Base-by-base conservation (phyloP, 139 green algal genomes). In the Coccomyxa sp. region DNA sequence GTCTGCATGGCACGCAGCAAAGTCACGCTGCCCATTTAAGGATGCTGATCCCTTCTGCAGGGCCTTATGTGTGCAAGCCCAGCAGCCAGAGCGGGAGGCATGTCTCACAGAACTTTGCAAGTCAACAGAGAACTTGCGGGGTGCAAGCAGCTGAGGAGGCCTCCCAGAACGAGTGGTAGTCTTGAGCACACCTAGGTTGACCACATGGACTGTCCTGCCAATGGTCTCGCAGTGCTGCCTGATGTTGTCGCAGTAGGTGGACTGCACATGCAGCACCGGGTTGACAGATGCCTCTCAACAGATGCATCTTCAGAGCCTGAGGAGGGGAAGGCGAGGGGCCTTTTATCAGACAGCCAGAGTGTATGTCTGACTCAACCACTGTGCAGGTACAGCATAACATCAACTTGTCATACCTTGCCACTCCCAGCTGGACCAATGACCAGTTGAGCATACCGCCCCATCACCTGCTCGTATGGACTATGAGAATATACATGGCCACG, bases 371-470 rank as follows among this genome's bases (percentile, higher is more conserved):
- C 50, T 31, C 4, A 4, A 7, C 4, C 22, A 7, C 5, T 64
- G 27, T 6, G 44, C 14, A 10, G 14, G 44, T 58, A 27, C 44
- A 58, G 14, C 10, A 58, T 10, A 31, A 22, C 22, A 10, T 64
- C 50, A 64, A 37, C 4, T 0, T 22, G 27, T 70, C 5, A 34
- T 71, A 96, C 95, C 91, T 99, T 99, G 41, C 97, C 97, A 54
- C 91, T 93, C 8, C 97, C 97, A 0, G 97, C 97, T 8, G 97
- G 97, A 0, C 97, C 97, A 29, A 99, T 95, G 0, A 99, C 97
- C 18, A 99, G 85, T 87, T 99, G 97, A 8, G 92, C 94, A 79
- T 95, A 98, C 1, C 75, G 50, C 37, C 78, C 78, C 78, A 82
- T 82, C 29, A 14, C 33, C 35, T 24, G 31, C 31, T 27, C n/a